Base-by-base conservation (phyloP, 1,139 yeast species). In the Yamadazyma siamensis region DNA sequence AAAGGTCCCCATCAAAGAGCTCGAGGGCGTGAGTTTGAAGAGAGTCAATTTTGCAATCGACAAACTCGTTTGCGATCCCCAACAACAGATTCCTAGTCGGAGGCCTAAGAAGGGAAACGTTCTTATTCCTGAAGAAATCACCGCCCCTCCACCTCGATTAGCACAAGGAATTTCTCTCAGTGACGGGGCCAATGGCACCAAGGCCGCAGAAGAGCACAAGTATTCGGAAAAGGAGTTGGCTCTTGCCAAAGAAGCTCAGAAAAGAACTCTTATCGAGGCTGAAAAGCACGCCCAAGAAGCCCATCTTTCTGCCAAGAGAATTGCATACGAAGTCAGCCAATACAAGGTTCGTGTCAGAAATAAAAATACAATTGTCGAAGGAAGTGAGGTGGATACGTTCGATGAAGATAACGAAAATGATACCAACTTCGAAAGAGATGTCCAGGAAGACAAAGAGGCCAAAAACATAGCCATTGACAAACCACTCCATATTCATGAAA, bases 81-180 rank as follows among this genome's bases (percentile, higher is more conserved):
- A 95, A 23, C 97, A 89, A 50, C 96, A 88, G 54, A 84, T 89
- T 38, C 97, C 97, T 1, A 83, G 95, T 1, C 65, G 95, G 44
- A 72, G 80, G 38, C 96, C 96, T 2, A 72, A 75, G 41, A 72
- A 72, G 42, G 96, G 96, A 3, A 80, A 85, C 48, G 89, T 88
- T 6, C 52, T 82, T 22, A 76, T 87, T 9, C 87, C 89, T 0
- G 86, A 80, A 28, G 91, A 83, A 47, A 46, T 80, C 21, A 54
- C 66, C 22, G 80, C 81, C 0, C 77, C 77, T 2, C 78, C 84
- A 1, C 76, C 84, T 15, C 59, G 80, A 40, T 61, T 83, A 19
- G 73, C 83, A 1, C 67, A 77, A 34, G 91, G 91, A 1, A 81
- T 82, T 15, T 58, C 73, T 8, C 49, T 60, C 17, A 59, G 56